These are phyloP conservation scores for Gnaphalium uliginosum DNA, from an alignment of 129 eudicot species.

Conservation along the genomic window DNA sequence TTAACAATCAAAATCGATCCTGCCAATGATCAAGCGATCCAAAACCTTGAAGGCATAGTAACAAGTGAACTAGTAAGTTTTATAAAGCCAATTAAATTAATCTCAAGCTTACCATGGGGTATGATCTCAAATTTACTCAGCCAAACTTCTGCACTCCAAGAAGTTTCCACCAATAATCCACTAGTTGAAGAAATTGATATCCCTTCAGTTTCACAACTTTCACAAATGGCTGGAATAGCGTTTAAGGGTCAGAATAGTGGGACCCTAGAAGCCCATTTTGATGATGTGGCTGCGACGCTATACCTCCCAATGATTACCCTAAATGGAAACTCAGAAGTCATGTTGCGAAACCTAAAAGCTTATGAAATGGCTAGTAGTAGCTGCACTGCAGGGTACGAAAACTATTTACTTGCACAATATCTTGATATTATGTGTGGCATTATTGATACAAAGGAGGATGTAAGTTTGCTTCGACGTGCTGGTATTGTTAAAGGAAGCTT, in stretches of 20 bases:
- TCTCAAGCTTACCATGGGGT: conserved; percentile 23
- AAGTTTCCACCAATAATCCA: conserved; percentile 11
- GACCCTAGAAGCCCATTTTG: conserved; percentile 5
- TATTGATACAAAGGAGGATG: conserved; percentile 29
- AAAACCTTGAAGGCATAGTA: background rate
- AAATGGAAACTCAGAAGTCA: conserved; percentile 25
- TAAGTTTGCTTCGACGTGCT: conserved; percentile 9
- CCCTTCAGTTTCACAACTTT: background rate
- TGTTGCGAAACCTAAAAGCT: conserved; percentile 21
- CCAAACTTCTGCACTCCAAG: conserved; percentile 7
- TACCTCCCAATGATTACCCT: conserved; percentile 22
- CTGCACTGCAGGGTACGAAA: background rate
- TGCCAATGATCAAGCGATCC: conserved; percentile 2
- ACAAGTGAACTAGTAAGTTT: conserved; percentile 1
- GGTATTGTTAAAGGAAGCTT: conserved; percentile 23
- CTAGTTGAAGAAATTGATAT: conserved; percentile 15
- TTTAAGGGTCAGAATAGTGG: background rate
- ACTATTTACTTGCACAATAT: background rate
- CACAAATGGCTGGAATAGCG: conserved; percentile 19
- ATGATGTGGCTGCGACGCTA: background rate
- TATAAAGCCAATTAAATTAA: conserved; percentile 7
- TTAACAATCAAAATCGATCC: background rate
- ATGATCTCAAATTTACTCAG: conserved; percentile 16
- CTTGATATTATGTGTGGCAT: conserved; percentile 21
- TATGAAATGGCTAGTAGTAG: background rate